Evolutionary conservation across 75 land plant genomes (phyloP), one percentile per base, ranked within the genome.

Genomic region (Gnetum montanum): DNA sequence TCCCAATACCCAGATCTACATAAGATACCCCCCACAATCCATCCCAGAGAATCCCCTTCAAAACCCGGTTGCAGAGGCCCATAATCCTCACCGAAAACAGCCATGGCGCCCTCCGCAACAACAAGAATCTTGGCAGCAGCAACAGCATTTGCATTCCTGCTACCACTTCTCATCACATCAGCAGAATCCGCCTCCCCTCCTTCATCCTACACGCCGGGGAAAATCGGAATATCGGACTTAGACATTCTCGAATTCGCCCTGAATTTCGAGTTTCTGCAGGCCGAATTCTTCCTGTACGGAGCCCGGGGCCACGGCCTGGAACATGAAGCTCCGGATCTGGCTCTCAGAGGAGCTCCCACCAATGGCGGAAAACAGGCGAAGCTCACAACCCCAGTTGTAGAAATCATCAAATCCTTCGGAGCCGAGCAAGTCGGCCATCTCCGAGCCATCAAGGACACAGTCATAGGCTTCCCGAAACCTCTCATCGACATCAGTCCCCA

Each of bases 401-500:
- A 73, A 10, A 18, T 69, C 16, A 26, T 58, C 31, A 20, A 59
- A 35, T 75, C 70, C 40, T 56, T 70, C 25, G 76, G 36, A 11
- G 50, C 62, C 10, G 75, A 73, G 38, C 75, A 73, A 62, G 54
- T 73, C 34, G 76, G 61, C 6, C 76, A 73, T 55, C 16, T n/a
- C n/a, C n/a, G n/a, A n/a, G n/a, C n/a, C n/a, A n/a, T n/a, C n/a
- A n/a, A n/a, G n/a, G n/a, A n/a, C n/a, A n/a, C n/a, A n/a, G n/a
- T n/a, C n/a, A n/a, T n/a, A n/a, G n/a, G n/a, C n/a, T 38, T 38
- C 15, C 41, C 41, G 11, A 38, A n/a, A 38, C 41, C 41, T 38
- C 41, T 12, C 11, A 49, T 74, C 33, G 63, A 77, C 37, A 19
- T 77, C n/a, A 68, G 59, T 49, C 41, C 54, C 43, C 31, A 22